phyloP scores from a whole-genome alignment of 345 rosid genomes.

The Viola odorata region DNA sequence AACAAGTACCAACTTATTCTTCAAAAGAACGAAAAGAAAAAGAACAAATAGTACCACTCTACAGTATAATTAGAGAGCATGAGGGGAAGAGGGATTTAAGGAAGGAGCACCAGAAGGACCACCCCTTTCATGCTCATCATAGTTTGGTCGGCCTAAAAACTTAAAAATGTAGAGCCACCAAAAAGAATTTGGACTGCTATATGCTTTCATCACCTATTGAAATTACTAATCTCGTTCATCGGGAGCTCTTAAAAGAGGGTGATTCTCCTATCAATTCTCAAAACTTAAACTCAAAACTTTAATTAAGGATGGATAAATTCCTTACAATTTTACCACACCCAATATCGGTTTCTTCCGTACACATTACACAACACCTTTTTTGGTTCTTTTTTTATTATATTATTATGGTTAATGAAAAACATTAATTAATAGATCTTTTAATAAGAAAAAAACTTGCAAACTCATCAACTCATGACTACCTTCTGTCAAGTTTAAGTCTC shows the following conservation, averaged over 20 bases:
- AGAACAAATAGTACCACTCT: not conserved
- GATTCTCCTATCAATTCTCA: no score
- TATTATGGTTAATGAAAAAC: not conserved
- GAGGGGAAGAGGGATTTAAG: conserved; percentile 14
- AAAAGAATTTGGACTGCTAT: conserved; percentile 21
- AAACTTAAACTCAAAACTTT: no score
- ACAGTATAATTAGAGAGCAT: conserved; percentile 14
- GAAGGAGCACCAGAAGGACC: conserved; percentile 18
- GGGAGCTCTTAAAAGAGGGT: no score
- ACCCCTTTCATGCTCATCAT: conserved; percentile 30
- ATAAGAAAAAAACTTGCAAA: conserved; percentile 16
- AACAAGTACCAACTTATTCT: not conserved
- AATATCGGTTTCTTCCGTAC: not conserved
- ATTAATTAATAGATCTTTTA: not conserved
- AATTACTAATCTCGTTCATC: conserved; percentile 6
- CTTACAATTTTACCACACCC: no score
- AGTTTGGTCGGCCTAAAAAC: conserved; percentile 21
- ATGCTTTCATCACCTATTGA: conserved; percentile 28
- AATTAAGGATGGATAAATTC: no score
- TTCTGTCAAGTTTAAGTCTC: conserved; percentile 8
- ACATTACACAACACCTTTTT: not conserved
- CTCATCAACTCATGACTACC: conserved; percentile 9
- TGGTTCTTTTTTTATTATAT: not conserved
- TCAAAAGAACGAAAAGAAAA: not conserved
- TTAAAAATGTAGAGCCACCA: conserved; percentile 9